A percentile compares a stretch with the other conserved stretches of the same genome.
These are phyloP conservation scores for Ogataea pini DNA, from an alignment of 805 yeast genomes.

Conservation along the genomic window DNA sequence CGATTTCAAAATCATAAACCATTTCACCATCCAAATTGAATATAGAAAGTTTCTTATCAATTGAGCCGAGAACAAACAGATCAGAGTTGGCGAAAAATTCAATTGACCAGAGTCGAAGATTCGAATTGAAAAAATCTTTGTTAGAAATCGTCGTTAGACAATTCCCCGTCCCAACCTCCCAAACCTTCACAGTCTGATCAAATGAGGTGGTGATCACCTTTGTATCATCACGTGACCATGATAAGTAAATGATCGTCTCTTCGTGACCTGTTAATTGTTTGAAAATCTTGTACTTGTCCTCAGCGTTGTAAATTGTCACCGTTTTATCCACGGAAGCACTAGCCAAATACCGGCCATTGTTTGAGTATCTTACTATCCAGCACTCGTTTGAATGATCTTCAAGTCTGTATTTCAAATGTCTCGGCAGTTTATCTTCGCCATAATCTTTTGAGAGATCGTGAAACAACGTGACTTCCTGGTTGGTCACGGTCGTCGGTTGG, in stretches of 20 bases:
- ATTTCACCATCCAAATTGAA: conserved; percentile 41
- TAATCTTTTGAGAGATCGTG: conserved; percentile 25
- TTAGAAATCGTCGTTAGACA: conserved; percentile 24
- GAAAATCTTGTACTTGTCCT: conserved; percentile 42
- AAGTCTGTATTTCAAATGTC: conserved; percentile 46
- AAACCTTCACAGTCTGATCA: conserved; percentile 68
- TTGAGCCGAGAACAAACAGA: conserved; percentile 70
- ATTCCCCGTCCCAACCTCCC: conserved; percentile 53
- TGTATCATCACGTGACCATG: conserved; percentile 76
- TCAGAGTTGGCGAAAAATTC: conserved; percentile 57
- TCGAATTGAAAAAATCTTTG: conserved; percentile 22
- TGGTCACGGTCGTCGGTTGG: conserved; percentile 18
- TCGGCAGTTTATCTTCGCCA: conserved; percentile 39
- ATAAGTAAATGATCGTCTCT: conserved; percentile 60
- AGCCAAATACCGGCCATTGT: conserved; percentile 74
- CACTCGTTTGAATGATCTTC: conserved; percentile 68
- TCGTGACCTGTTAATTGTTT: conserved; percentile 45
- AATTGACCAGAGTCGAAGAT: conserved; percentile 51
- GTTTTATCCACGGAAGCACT: conserved; percentile 71
- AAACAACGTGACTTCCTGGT: conserved; percentile 19
- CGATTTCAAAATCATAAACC: conserved; percentile 26
- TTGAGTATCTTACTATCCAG: conserved; percentile 80
- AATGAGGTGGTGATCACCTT: conserved; percentile 69
- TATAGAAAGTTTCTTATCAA: conserved; percentile 62
- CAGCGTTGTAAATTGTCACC: conserved; percentile 65